Conservation (phyloP, 2,329 filamentous ascomycete genomes). For the Cryphonectria japonica region DNA sequence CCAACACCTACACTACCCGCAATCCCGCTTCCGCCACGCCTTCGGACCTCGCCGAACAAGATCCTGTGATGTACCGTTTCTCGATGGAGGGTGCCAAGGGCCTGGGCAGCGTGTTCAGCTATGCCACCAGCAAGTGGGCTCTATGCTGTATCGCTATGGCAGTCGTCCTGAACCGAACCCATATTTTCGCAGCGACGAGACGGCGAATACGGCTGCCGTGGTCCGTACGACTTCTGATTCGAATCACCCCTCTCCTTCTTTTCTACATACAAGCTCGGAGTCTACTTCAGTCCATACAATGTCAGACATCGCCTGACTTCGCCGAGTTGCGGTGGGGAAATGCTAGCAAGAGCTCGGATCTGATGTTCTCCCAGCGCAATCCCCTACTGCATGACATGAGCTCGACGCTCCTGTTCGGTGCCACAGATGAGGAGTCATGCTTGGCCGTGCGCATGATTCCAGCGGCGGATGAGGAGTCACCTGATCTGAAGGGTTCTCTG, state of each 20-base stretch:
- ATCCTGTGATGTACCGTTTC: constrained; percentile 51
- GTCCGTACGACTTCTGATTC: constrained; percentile 70
- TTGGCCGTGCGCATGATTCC: constrained; percentile 73
- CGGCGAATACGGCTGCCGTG: constrained; percentile 77
- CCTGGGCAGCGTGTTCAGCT: constrained; percentile 85
- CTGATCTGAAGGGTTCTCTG: constrained; percentile 74
- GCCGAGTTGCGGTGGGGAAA: constrained; percentile 71
- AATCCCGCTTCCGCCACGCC: constrained; percentile 43
- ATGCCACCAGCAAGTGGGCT: constrained; percentile 91
- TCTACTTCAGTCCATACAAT: constrained; percentile 84
- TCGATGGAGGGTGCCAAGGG: constrained; percentile 67
- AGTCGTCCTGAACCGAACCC: constrained; percentile 85
- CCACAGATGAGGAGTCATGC: constrained; percentile 76
- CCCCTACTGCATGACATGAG: constrained; percentile 73
- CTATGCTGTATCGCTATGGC: constrained; percentile 85
- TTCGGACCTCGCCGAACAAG: constrained; percentile 47
- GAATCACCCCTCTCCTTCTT: constrained; percentile 71
- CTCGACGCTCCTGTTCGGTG: constrained; percentile 72
- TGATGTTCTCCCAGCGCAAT: constrained; percentile 73
- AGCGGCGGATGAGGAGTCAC: constrained; percentile 52
- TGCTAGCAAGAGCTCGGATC: constrained; percentile 63
- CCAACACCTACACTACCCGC: constrained; percentile 56
- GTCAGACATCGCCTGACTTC: constrained; percentile 82
- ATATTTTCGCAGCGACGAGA: constrained; percentile 89
- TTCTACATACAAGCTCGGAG: constrained; percentile 70